Percentiles rank a stretch among this genome's conserved stretches.
Conservation (phyloP, 1,284 basidiomycete species). For the Schizophyllum commune region DNA sequence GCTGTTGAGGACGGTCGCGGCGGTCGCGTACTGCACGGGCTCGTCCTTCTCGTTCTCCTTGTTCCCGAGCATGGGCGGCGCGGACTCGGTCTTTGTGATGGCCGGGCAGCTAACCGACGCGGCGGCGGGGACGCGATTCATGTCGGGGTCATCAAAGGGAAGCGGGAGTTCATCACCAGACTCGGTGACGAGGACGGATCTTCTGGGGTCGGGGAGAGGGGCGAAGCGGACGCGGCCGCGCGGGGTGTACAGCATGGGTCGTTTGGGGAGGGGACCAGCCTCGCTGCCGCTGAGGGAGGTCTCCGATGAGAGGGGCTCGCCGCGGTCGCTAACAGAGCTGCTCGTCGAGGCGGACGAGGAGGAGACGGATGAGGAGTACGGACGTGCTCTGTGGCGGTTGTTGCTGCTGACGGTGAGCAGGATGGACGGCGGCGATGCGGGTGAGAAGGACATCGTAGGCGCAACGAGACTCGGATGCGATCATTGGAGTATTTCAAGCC, state of each 20-base stretch:
- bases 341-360: neutral
- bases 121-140: conserved; percentile 11
- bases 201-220: conserved; percentile 67
- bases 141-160: conserved; percentile 20
- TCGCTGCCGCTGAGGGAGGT: neutral
- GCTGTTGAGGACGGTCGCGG: conserved; percentile 1
- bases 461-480: neutral
- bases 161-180: conserved; percentile 33
- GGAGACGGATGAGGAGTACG: neutral
- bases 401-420: neutral
- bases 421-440: neutral
- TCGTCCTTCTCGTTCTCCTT: neutral
- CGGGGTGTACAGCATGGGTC: conserved; percentile 16
- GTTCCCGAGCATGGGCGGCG: conserved; percentile 21
- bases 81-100: conserved; percentile 21
- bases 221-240: conserved; percentile 54
- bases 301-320: neutral
- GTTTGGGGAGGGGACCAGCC: neutral
- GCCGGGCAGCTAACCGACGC: conserved; percentile 9
- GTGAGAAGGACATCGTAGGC: neutral
- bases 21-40: too few relatives aligned
- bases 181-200: conserved; percentile 35
- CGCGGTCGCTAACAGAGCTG: neutral
- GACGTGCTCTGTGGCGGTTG: neutral
- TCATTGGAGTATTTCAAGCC: neutral